phyloP scores from a whole-genome alignment of 2,329 filamentous ascomycete species.

The Colletotrichum incanum region DNA sequence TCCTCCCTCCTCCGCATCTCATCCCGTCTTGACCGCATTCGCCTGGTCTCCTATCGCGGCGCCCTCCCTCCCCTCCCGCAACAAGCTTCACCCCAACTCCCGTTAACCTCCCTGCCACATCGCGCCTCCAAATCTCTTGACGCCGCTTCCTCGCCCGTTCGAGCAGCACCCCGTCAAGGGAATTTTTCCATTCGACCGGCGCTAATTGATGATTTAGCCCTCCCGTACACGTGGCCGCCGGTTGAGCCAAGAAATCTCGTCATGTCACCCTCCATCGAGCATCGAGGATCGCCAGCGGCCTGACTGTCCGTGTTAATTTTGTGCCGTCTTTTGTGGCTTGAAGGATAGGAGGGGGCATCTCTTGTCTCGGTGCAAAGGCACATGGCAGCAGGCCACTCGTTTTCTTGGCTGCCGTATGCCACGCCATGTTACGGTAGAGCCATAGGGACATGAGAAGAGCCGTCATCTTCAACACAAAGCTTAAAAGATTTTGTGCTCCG shows the following conservation, averaged over 20 bases:
- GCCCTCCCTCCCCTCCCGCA: constrained; percentile 14
- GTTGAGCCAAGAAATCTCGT: constrained; percentile 23
- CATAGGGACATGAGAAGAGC: background rate
- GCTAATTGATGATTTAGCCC: constrained; percentile 28
- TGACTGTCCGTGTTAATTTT: constrained; percentile 21
- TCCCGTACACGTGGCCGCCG: constrained; percentile 41
- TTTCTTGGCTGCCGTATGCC: constrained; percentile 34
- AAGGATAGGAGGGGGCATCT: constrained; percentile 16
- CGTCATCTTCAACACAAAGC: constrained; percentile 2
- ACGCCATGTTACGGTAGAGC: constrained; percentile 6
- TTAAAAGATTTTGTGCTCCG: background rate
- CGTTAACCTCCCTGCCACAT: constrained; percentile 1
- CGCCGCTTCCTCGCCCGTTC: background rate
- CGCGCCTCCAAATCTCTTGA: background rate
- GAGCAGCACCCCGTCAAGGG: background rate
- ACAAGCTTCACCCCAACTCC: constrained; percentile 6
- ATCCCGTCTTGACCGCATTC: constrained; percentile 24
- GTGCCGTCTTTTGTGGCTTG: constrained; percentile 21
- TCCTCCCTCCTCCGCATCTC: background rate
- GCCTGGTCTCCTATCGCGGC: constrained; percentile 40
- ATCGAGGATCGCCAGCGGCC: background rate
- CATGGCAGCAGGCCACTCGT: constrained; percentile 33
- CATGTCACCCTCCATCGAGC: constrained; percentile 13
- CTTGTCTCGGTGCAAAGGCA: constrained; percentile 34
- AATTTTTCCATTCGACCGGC: constrained; percentile 40